Evolutionary conservation across 1,284 basidiomycete genomes (phyloP).

Genomic region (Tilletia setariae): DNA sequence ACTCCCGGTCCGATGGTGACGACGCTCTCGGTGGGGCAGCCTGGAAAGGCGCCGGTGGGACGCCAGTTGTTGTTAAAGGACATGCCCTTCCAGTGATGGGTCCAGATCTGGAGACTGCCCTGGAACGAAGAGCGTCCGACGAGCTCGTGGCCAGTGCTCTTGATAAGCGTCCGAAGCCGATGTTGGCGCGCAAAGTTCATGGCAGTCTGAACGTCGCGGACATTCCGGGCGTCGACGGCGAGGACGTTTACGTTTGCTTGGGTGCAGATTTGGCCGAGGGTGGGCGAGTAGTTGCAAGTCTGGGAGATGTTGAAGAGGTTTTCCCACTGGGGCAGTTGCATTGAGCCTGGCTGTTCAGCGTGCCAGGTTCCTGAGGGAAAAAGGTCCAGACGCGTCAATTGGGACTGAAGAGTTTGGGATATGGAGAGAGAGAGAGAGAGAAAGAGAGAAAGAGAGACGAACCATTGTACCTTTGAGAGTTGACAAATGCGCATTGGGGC

Average conservation of each 20-base stretch:
- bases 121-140: not conserved
- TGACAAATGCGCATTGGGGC: not conserved
- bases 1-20: slow-evolving; percentile 7
- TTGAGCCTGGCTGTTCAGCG: slow-evolving; percentile 12
- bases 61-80: slow-evolving; percentile 2
- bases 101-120: slow-evolving; percentile 13
- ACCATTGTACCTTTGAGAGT: slow-evolving; percentile 9
- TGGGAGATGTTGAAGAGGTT: not conserved
- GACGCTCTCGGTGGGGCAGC: not conserved
- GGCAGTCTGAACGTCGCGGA: not conserved
- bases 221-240: slow-evolving; percentile 11
- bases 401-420: not conserved
- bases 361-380: not conserved
- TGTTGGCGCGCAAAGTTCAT: slow-evolving; percentile 1
- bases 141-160: slow-evolving; percentile 11
- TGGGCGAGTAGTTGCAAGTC: slow-evolving; percentile 8
- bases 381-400: not conserved
- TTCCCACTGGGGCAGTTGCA: slow-evolving; percentile 14
- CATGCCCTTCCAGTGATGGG: slow-evolving; percentile 14
- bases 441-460: not conserved
- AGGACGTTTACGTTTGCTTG: slow-evolving; percentile 11
- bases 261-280: not conserved
- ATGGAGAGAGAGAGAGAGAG: not conserved
- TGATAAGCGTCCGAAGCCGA: slow-evolving; percentile 3
- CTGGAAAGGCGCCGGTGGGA: not conserved